Base-by-base conservation (phyloP, 1,284 basidiomycete species). In the Melanopsichium pennsylvanicum region DNA sequence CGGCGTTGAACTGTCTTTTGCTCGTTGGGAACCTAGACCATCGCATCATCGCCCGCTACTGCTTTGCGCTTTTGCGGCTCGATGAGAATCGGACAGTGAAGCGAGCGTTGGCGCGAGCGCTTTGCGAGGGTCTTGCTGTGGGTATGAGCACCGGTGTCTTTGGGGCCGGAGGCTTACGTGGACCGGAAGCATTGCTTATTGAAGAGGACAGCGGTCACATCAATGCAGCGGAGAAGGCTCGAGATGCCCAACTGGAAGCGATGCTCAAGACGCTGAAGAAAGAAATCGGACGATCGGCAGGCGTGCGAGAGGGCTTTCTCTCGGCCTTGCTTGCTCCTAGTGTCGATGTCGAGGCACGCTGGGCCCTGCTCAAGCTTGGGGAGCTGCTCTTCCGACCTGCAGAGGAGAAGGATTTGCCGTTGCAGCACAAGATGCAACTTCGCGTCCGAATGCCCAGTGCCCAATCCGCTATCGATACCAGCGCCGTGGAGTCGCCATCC, bases 1-100 rank as follows among this genome's bases (percentile, higher is more conserved):
- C 91, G 3, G 95, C 96, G 3, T 94, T 98, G 74, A 93, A 98
- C 80, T 90, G 91, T 18, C 85, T 99, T 4, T 89, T 98, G 82
- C 85, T 97, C 54, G 90, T 91, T 40, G 92, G 91, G 80, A 83
- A 83, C 4, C 81, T 86, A 1, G 83, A 84, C 18, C 82, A 84
- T 44, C 84, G 82, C 41, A 87, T 83, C 5, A 77, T 98, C 61
- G 89, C 93, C 84, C 87, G 88, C 22, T 98, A 97, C 79, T 85
- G 97, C 71, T 86, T 96, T 55, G 87, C 92, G n/a, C 88, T 97
- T 47, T 88, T 97, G 82, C 87, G 89, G 3, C 86, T 89, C 72
- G 95, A 98, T 80, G 86, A 90, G 25, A 97, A 91, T 7, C 87
- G 91, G 13, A 82, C 87, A 16, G 86, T 98, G 32, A 88, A 91